These are phyloP conservation scores for Diospyros kaki DNA, from an alignment of 148 eudicot genomes.

Conservation along the genomic window DNA sequence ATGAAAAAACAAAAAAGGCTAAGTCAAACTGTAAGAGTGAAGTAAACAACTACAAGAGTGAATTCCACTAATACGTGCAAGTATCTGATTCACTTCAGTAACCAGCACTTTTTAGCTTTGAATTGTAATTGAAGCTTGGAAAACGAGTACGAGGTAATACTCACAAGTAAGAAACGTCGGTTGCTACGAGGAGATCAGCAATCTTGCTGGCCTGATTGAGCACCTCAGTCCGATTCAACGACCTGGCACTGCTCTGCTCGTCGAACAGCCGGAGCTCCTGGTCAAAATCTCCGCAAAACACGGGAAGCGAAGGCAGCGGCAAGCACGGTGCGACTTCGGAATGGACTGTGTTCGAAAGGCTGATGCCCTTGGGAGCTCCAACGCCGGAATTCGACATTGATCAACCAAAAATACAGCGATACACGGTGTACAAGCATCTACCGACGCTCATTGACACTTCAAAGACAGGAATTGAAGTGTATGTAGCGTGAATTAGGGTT, in stretches of 20 bases:
- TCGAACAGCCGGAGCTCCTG: conserved; percentile 64
- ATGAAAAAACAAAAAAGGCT: background rate
- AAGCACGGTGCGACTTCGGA: conserved; percentile 87
- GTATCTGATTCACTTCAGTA: background rate
- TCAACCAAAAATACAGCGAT: background rate
- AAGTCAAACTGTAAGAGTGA: background rate
- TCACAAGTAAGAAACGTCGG: conserved; percentile 91
- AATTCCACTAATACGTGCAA: background rate
- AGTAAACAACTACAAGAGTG: background rate
- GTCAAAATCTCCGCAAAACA: conserved; percentile 74
- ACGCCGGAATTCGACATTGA: conserved; percentile 33
- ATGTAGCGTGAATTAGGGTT: conserved; percentile 3
- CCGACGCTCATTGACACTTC: background rate
- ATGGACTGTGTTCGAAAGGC: conserved; percentile 70
- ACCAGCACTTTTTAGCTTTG: background rate
- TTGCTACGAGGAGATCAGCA: conserved; percentile 59
- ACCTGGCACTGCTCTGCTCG: conserved; percentile 29
- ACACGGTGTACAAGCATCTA: background rate
- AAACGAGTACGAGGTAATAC: conserved; percentile 13
- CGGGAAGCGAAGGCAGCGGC: conserved; percentile 87
- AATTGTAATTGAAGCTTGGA: conserved; percentile 8
- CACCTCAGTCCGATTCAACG: conserved; percentile 46
- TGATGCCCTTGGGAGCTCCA: conserved; percentile 57
- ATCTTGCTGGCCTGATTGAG: conserved; percentile 56
- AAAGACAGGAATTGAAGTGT: background rate